Evolutionary conservation across 2,329 filamentous ascomycete species (phyloP).

Genomic region (Penicillium italicum): DNA sequence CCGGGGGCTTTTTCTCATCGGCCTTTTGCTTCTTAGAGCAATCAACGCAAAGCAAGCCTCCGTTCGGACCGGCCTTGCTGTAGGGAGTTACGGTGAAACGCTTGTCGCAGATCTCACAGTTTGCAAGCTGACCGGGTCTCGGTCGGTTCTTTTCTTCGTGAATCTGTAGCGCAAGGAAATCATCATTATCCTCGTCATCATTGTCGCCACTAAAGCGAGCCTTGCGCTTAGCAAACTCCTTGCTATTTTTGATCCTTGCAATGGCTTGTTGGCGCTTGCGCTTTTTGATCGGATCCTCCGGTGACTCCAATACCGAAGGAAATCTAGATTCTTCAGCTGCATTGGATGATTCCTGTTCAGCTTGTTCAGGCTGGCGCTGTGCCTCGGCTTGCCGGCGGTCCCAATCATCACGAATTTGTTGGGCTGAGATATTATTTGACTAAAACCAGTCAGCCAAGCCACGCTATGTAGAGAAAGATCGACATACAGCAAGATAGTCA

Average conservation of each 20-base stretch:
- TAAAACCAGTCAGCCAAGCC: constrained; percentile 19
- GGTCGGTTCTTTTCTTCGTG: constrained; percentile 56
- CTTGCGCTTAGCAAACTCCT: constrained; percentile 48
- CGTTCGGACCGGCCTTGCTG: constrained; percentile 74
- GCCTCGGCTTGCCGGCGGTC: constrained; percentile 51
- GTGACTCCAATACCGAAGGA: constrained; percentile 13
- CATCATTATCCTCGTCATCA: constrained; percentile 46
- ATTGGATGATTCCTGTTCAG: constrained; percentile 26
- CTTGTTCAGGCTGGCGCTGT: constrained; percentile 36
- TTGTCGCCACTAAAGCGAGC: constrained; percentile 41
- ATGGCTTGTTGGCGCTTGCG: constrained; percentile 54
- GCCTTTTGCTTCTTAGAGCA: constrained; percentile 74
- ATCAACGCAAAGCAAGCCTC: constrained; percentile 76
- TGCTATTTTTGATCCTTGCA: constrained; percentile 49
- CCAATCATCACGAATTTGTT: constrained; percentile 60
- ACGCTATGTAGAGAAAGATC: background rate
- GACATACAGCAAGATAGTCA: constrained; percentile 61
- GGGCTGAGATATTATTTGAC: constrained; percentile 64
- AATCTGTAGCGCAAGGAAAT: constrained; percentile 48
- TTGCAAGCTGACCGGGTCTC: constrained; percentile 79
- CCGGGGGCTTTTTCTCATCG: constrained; percentile 56
- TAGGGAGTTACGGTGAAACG: constrained; percentile 92
- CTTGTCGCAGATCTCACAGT: constrained; percentile 80
- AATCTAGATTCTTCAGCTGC: constrained; percentile 39
- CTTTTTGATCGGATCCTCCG: constrained; percentile 49